phyloP scores from a whole-genome alignment of 1,139 yeast species.

The Geotrichum bryndzae region DNA sequence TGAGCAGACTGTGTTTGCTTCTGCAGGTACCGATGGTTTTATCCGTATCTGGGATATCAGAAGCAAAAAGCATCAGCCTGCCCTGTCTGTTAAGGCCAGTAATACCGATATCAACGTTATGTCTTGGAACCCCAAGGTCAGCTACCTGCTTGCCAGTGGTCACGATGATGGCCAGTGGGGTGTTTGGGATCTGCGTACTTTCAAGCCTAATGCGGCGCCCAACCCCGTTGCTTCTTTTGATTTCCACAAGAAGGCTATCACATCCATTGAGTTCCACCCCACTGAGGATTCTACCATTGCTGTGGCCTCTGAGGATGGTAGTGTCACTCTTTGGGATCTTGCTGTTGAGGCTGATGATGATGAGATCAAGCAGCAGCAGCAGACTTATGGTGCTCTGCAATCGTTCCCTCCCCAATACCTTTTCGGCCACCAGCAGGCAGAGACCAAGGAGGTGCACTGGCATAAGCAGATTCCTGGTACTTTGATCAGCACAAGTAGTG shows the following conservation, averaged over 20 bases:
- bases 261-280: constrained; percentile 92
- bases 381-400: constrained; percentile 60
- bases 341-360: constrained; percentile 97
- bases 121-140: constrained; percentile 88
- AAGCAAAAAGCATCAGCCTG: constrained; percentile 86
- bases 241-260: constrained; percentile 90
- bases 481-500: constrained; percentile 89
- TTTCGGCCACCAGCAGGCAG: constrained; percentile 97
- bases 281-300: constrained; percentile 92
- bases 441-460: constrained; percentile 97
- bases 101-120: constrained; percentile 83
- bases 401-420: constrained; percentile 77
- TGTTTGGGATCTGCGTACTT: constrained; percentile 93
- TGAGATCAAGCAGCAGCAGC: constrained; percentile 72
- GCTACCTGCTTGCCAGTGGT: constrained; percentile 86
- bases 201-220: constrained; percentile 41
- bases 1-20: constrained; percentile 87
- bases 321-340: constrained; percentile 95
- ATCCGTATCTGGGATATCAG: constrained; percentile 96
- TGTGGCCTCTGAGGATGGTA: constrained; percentile 92
- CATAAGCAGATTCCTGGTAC: constrained; percentile 96
- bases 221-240: constrained; percentile 81
- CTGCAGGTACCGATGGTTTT: constrained; percentile 88
- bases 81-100: constrained; percentile 80
- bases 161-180: constrained; percentile 98